phyloP scores from a whole-genome alignment of 1,284 basidiomycete species.

The Singerocomus inundabilis region DNA sequence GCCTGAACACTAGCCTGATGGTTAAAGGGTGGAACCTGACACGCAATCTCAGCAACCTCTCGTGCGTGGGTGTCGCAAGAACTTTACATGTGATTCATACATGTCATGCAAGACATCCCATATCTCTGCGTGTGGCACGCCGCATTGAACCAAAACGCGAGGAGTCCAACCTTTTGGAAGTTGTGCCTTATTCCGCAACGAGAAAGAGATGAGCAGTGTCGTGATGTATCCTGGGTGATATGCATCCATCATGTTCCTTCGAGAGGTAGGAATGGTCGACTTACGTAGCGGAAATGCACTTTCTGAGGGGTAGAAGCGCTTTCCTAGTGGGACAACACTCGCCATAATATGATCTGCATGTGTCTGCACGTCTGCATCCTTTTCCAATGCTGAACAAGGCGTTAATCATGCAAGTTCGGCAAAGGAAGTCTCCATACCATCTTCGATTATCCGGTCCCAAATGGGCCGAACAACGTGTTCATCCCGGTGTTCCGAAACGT shows the following conservation, averaged over 20 bases:
- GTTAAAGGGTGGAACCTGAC: constrained; percentile 80
- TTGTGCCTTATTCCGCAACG: constrained; percentile 56
- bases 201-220: constrained; percentile 67
- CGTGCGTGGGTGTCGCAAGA: not conserved
- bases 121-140: constrained; percentile 72
- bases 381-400: constrained; percentile 44
- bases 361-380: constrained; percentile 46
- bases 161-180: constrained; percentile 79
- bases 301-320: constrained; percentile 88
- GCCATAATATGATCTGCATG: constrained; percentile 63
- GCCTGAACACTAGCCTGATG: constrained; percentile 72
- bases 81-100: constrained; percentile 79
- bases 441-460: constrained; percentile 86
- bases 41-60: constrained; percentile 1
- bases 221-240: constrained; percentile 61
- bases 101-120: constrained; percentile 87
- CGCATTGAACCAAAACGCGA: constrained; percentile 72
- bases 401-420: constrained; percentile 3
- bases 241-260: constrained; percentile 3
- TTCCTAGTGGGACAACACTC: constrained; percentile 70
- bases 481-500: constrained; percentile 91
- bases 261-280: constrained; percentile 24
- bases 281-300: constrained; percentile 84
- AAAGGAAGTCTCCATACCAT: constrained; percentile 48
- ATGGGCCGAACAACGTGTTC: constrained; percentile 78